Base-by-base conservation (phyloP, 495 filamentous ascomycete genomes). In the Tuber microsphaerosporum region DNA sequence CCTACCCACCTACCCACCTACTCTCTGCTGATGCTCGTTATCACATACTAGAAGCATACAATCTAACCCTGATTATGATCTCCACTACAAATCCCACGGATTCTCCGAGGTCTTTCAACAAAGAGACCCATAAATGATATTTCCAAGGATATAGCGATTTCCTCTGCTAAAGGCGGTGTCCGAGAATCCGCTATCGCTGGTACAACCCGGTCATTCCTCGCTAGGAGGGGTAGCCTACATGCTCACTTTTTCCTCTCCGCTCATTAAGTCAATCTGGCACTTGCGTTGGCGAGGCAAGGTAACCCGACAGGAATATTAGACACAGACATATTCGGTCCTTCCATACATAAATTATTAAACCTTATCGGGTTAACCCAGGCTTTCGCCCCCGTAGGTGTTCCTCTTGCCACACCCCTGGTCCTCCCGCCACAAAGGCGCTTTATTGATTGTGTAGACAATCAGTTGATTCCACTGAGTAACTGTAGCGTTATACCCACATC, bases 401-500 rank as follows among this genome's bases (percentile, higher is more conserved):
- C 56, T 31, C 51, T 61, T 14, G n/a, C 56, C 76, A 80, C 65
- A 74, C 69, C 72, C 34, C 74, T 79, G 43, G 76, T 77, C 69
- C 16, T 68, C 4, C 71, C 26, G 1, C 31, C 45, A 17, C 31
- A 68, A 70, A 42, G 26, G 26, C 17, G 2, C 14, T 71, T 41
- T 37, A n/a, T 71, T 71, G 43, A 44, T 73, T 72, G 68, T 69
- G 7, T 81, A 92, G 91, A 91, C 75, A 92, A 97, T 83, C 91
- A 92, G 78, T 87, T 99, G 12, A 73, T 98, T 37, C 96, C 96
- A 0, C 84, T 98, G 39, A 92, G 91, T n/a, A 97, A 95, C 82
- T 98, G 97, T 85, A 95, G 94, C 73, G 88, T 99, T 75, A 94
- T 95, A 84, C 94, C 92, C 56, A 98, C 98, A 94, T 97, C 93